Conservation (phyloP, 441 rosid species). For the Gossypium trilobum region DNA sequence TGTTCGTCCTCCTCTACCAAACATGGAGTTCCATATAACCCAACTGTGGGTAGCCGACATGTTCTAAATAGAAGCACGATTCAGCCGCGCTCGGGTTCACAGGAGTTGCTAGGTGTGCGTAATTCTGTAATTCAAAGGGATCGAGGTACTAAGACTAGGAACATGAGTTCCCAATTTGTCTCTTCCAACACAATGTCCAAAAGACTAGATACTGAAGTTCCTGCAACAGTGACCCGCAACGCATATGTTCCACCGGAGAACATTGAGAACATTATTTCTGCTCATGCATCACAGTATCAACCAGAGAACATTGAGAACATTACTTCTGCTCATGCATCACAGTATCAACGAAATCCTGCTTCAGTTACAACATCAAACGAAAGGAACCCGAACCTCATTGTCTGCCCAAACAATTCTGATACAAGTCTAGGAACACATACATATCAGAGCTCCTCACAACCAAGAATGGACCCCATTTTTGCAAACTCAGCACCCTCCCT, state of each 20-base stretch:
- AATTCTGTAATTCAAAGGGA: slow-evolving; percentile 26
- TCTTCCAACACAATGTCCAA: slow-evolving; percentile 24
- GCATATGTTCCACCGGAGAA: slow-evolving; percentile 22
- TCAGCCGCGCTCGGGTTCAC: slow-evolving; percentile 15
- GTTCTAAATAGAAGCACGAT: slow-evolving; percentile 17
- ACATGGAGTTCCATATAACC: slow-evolving; percentile 21
- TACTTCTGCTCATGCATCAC: slow-evolving; percentile 21
- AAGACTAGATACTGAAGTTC: slow-evolving; percentile 16
- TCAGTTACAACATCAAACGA: slow-evolving; percentile 20
- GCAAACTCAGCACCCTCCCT: slow-evolving; percentile 20
- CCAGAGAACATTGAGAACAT: background rate
- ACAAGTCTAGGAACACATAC: slow-evolving; percentile 15
- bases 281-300: slow-evolving; percentile 19
- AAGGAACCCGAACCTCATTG: background rate
- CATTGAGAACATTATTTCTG: slow-evolving; percentile 10
- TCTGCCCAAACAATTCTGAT: slow-evolving; percentile 15
- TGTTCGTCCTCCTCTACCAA: slow-evolving; percentile 37
- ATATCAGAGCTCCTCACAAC: slow-evolving; percentile 16
- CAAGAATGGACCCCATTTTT: slow-evolving; percentile 10
- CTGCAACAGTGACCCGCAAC: slow-evolving; percentile 11
- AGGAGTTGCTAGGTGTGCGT: slow-evolving; percentile 23
- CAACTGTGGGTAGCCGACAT: slow-evolving; percentile 20
- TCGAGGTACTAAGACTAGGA: slow-evolving; percentile 19
- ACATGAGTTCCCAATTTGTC: slow-evolving; percentile 20
- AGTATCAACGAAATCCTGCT: slow-evolving; percentile 15